A percentile compares a stretch with the other conserved stretches of the same genome.
Evolutionary conservation across 768 basidiomycete species (phyloP).

Genomic region (Paxillus involutus): DNA sequence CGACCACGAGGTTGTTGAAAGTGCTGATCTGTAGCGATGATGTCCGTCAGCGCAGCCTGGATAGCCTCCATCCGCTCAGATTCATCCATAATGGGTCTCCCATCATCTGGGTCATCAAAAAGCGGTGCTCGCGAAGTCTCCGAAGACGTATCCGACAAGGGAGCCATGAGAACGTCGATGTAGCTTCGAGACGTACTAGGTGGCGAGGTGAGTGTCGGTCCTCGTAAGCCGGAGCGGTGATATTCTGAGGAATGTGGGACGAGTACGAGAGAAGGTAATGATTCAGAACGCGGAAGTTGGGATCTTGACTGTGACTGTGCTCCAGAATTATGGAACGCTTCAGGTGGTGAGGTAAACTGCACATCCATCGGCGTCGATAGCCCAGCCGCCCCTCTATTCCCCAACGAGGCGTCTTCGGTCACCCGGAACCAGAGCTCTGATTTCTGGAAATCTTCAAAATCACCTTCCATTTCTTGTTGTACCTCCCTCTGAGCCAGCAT

Average conservation of each 20-base stretch:
- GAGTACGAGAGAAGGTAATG: constrained; percentile 32
- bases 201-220: constrained; percentile 15
- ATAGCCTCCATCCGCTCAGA: constrained; percentile 93
- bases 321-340: neutral
- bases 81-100: constrained; percentile 53
- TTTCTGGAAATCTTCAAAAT: constrained; percentile 85
- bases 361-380: neutral
- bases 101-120: constrained; percentile 79
- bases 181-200: constrained; percentile 38
- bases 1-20: constrained; percentile 22
- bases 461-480: constrained; percentile 86
- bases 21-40: constrained; percentile 82
- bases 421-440: constrained; percentile 95
- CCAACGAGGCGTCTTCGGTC: constrained; percentile 60
- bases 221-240: constrained; percentile 18
- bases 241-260: constrained; percentile 9
- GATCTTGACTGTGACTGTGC: constrained; percentile 5
- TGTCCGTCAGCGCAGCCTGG: constrained; percentile 92
- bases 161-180: constrained; percentile 84
- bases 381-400: constrained; percentile 8
- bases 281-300: constrained; percentile 34
- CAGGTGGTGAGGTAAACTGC: constrained; percentile 11
- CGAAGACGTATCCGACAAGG: constrained; percentile 49
- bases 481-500: constrained; percentile 84
- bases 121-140: constrained; percentile 69